A percentile compares a stretch with the other conserved stretches of the same genome.
These are phyloP conservation scores for Vaccinium myrtillus DNA, from an alignment of 148 eudicot genomes.

Conservation along the genomic window DNA sequence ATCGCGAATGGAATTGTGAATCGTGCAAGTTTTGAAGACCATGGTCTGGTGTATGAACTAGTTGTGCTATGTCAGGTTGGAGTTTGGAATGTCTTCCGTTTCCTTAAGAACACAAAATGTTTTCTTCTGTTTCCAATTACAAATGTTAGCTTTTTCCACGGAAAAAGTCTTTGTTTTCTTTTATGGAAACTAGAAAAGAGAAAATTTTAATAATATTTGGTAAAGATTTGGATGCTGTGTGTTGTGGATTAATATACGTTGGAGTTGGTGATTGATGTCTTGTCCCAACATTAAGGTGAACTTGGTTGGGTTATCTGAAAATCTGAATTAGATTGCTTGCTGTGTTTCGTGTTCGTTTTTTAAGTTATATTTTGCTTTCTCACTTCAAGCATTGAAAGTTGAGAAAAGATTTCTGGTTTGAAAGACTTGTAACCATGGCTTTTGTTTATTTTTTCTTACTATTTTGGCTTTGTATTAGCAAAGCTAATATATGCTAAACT, in stretches of 20 bases:
- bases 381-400: not conserved
- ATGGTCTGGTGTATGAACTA: not conserved
- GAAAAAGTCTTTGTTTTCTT: too few relatives aligned
- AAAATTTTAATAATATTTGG: too few relatives aligned
- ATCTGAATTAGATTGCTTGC: not conserved
- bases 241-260: not conserved
- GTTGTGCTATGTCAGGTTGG: not conserved
- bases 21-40: too few relatives aligned
- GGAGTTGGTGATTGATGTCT: not conserved
- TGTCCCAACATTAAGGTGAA: not conserved
- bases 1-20: too few relatives aligned
- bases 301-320: conserved; percentile 1
- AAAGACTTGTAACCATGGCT: not conserved
- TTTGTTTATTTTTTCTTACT: not conserved
- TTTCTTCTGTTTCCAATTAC: not conserved
- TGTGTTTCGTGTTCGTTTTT: not conserved
- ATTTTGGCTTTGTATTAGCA: not conserved
- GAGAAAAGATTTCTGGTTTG: not conserved
- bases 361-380: not conserved
- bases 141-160: not conserved
- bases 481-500: not conserved
- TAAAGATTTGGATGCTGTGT: not conserved
- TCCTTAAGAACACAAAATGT: not conserved
- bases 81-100: not conserved
- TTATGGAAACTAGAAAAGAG: too few relatives aligned